These are phyloP conservation scores for Pulveroboletus ravenelii DNA, from an alignment of 768 basidiomycete genomes.

Conservation along the genomic window DNA sequence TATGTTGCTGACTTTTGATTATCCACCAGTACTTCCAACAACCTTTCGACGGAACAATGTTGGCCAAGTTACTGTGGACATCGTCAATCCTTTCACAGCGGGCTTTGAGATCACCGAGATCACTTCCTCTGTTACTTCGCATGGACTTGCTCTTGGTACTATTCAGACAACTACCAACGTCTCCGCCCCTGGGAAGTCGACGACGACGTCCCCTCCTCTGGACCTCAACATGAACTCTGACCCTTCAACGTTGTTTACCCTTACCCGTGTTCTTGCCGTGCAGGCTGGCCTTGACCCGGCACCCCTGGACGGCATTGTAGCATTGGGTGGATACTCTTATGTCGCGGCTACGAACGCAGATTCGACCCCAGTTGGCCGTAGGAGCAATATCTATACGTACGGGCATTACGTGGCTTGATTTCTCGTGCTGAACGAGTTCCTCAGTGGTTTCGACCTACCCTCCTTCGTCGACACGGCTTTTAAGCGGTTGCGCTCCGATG, in stretches of 20 bases:
- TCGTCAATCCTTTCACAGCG: slow-evolving; percentile 66
- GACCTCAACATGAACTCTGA: slow-evolving; percentile 65
- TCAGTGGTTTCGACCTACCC: slow-evolving; percentile 58
- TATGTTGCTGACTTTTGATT: background rate
- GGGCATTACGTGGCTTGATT: background rate
- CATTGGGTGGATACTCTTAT: slow-evolving; percentile 63
- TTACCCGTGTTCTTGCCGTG: slow-evolving; percentile 62
- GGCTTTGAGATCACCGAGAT: slow-evolving; percentile 54
- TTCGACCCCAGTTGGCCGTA: slow-evolving; percentile 29
- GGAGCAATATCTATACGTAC: slow-evolving; percentile 53
- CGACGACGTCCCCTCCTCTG: slow-evolving; percentile 53
- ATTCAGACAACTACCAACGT: slow-evolving; percentile 55
- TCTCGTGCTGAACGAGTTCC: background rate
- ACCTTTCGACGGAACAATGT: slow-evolving; percentile 62
- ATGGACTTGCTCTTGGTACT: slow-evolving; percentile 57
- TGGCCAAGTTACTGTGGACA: slow-evolving; percentile 55
- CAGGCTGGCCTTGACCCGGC: slow-evolving; percentile 56
- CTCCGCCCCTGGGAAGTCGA: slow-evolving; percentile 46
- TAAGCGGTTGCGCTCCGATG: slow-evolving; percentile 57
- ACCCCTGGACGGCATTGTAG: slow-evolving; percentile 63
- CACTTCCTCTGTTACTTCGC: slow-evolving; percentile 54
- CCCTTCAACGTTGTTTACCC: slow-evolving; percentile 62
- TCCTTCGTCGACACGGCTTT: slow-evolving; percentile 63
- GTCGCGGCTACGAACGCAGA: slow-evolving; percentile 33
- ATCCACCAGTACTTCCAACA: slow-evolving; percentile 49